phyloP scores from a whole-genome alignment of 2,329 filamentous ascomycete genomes.

The Madurella fahalii region DNA sequence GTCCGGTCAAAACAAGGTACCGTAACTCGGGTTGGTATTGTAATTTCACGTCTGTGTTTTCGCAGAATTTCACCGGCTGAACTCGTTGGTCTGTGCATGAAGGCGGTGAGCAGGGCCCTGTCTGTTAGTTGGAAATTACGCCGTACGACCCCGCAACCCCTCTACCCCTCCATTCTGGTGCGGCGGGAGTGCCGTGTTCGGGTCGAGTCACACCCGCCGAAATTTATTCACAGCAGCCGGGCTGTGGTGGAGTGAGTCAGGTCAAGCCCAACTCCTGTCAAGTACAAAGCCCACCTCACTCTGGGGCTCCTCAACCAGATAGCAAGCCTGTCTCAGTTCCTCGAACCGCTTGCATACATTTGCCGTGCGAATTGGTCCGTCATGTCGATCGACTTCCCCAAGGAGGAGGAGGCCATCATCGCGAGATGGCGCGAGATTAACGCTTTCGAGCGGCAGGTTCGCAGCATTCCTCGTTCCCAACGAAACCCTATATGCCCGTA shows the following conservation, averaged over 20 bases:
- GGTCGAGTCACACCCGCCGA: slow-evolving; percentile 2
- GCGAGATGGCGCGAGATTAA: slow-evolving; percentile 86
- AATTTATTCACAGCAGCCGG: slow-evolving; percentile 5
- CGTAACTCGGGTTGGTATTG: neutral
- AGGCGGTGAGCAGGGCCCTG: neutral
- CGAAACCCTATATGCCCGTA: neutral
- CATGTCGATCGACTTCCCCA: slow-evolving; percentile 90
- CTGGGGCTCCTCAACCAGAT: neutral
- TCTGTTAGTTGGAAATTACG: slow-evolving; percentile 4
- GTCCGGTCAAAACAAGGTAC: neutral
- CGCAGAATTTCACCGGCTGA: too few relatives aligned
- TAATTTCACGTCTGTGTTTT: neutral
- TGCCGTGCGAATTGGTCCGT: slow-evolving; percentile 17
- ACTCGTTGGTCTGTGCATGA: neutral
- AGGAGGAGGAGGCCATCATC: slow-evolving; percentile 83
- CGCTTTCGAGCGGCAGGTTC: slow-evolving; percentile 80
- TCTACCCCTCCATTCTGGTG: slow-evolving; percentile 10
- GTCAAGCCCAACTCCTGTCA: slow-evolving; percentile 2
- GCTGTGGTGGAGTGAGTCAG: neutral
- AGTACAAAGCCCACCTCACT: neutral
- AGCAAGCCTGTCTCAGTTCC: neutral
- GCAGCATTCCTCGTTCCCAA: slow-evolving; percentile 15
- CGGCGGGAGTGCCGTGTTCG: too few relatives aligned
- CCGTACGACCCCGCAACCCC: slow-evolving; percentile 10
- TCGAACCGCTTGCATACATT: neutral